Conservation (phyloP, 169 alveolate species). For the Cardiosporidium cionae region DNA sequence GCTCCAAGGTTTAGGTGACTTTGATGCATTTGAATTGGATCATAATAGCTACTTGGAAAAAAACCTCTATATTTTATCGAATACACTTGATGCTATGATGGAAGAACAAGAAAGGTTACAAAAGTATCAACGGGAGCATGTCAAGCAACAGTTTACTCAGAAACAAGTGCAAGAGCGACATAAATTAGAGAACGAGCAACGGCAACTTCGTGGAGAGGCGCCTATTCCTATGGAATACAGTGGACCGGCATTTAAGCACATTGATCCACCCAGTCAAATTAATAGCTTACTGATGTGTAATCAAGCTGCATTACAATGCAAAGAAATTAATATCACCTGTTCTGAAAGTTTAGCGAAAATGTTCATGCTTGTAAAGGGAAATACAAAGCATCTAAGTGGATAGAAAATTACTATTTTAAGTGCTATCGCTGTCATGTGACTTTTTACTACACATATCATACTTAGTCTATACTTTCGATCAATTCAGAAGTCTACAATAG, state of each 20-base stretch:
- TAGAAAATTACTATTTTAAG: too few relatives aligned
- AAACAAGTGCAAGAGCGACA: conserved; percentile 67
- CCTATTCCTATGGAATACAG: conserved; percentile 45
- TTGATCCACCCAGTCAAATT: conserved; percentile 12
- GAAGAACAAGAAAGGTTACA: conserved; percentile 64
- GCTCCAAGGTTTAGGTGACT: conserved; percentile 42
- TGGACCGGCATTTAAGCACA: conserved; percentile 2
- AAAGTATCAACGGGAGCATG: conserved; percentile 59
- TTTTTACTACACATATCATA: too few relatives aligned
- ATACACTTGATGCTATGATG: conserved; percentile 56
- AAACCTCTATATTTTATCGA: conserved; percentile 47
- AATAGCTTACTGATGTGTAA: conserved; percentile 7
- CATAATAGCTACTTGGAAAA: conserved; percentile 47
- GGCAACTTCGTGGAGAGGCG: conserved; percentile 66
- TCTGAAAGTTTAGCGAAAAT: conserved; percentile 6
- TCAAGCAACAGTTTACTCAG: conserved; percentile 59
- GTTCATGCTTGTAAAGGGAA: conserved; percentile 24
- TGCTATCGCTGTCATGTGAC: too few relatives aligned
- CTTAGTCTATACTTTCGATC: too few relatives aligned
- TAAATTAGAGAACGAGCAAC: conserved; percentile 65
- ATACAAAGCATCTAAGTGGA: too few relatives aligned
- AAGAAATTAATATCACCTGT: conserved; percentile 1
- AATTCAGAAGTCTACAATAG: too few relatives aligned
- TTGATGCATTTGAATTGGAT: conserved; percentile 49
- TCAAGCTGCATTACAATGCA: conserved; percentile 6